Evolutionary conservation across 129 eudicot genomes (phyloP).

Genomic region (Helichrysum umbraculigerum): DNA sequence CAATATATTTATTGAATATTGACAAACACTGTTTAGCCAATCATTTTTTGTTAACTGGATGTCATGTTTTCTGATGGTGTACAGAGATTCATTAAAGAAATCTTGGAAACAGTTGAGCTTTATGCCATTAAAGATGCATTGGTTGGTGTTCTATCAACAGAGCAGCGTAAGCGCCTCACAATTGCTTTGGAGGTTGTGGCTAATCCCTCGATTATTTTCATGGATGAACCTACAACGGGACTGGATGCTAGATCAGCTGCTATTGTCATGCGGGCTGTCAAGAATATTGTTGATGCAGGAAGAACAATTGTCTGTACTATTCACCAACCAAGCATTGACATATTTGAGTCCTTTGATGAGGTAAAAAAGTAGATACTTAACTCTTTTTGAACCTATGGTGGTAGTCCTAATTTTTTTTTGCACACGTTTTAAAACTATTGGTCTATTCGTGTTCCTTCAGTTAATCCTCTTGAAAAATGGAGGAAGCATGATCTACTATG

Average conservation of each 20-base stretch:
- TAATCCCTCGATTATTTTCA: slow-evolving; percentile 47
- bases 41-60: background rate
- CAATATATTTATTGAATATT: background rate
- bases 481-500: background rate
- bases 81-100: slow-evolving; percentile 31
- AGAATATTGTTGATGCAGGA: slow-evolving; percentile 41
- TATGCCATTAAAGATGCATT: slow-evolving; percentile 26
- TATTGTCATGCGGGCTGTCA: too few species aligned
- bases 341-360: slow-evolving; percentile 50
- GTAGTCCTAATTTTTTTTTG: too few species aligned
- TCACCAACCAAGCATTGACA: slow-evolving; percentile 50
- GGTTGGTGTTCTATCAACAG: slow-evolving; percentile 47
- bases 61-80: background rate
- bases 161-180: slow-evolving; percentile 46
- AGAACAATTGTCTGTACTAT: slow-evolving; percentile 46
- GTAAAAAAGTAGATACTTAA: background rate
- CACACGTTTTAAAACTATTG: too few species aligned
- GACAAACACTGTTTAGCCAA: background rate
- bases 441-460: background rate
- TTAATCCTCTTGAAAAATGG: background rate
- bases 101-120: slow-evolving; percentile 37
- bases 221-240: slow-evolving; percentile 53
- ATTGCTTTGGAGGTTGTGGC: slow-evolving; percentile 48
- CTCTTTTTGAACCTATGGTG: too few species aligned
- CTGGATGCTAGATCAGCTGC: slow-evolving; percentile 50